Conservation (phyloP, 306 rosid genomes). For the Casuarina glauca region DNA sequence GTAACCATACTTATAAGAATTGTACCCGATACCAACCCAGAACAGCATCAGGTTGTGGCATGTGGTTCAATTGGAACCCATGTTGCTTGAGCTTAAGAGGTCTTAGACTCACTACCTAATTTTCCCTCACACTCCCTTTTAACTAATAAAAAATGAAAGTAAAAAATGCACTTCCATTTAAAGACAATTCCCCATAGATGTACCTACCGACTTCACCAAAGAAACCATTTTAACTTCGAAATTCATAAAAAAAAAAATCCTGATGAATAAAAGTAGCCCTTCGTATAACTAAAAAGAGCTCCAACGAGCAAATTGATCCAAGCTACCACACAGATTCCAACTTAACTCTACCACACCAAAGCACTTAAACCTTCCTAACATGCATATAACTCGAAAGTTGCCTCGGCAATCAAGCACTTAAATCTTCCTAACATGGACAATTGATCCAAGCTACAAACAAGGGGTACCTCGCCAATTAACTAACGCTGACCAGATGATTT, state of each 20-base stretch:
- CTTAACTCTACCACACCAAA: background rate
- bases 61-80: too few relatives aligned
- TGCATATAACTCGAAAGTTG: background rate
- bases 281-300: background rate
- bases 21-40: background rate
- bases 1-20: background rate
- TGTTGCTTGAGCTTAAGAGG: too few relatives aligned
- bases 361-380: background rate
- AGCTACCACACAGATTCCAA: background rate
- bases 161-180: too few relatives aligned
- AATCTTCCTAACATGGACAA: too few relatives aligned
- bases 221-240: too few relatives aligned
- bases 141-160: too few relatives aligned
- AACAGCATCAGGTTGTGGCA: too few relatives aligned
- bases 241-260: too few relatives aligned
- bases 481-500: background rate
- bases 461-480: background rate
- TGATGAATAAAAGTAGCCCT: background rate
- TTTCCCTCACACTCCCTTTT: too few relatives aligned
- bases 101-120: too few relatives aligned
- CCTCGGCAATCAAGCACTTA: background rate
- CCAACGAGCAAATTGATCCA: background rate
- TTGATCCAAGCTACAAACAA: background rate
- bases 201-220: slow-evolving; percentile 4
- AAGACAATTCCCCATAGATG: too few relatives aligned